Base-by-base conservation (phyloP, 1,284 basidiomycete species). In the Cryptococcus sp. region DNA sequence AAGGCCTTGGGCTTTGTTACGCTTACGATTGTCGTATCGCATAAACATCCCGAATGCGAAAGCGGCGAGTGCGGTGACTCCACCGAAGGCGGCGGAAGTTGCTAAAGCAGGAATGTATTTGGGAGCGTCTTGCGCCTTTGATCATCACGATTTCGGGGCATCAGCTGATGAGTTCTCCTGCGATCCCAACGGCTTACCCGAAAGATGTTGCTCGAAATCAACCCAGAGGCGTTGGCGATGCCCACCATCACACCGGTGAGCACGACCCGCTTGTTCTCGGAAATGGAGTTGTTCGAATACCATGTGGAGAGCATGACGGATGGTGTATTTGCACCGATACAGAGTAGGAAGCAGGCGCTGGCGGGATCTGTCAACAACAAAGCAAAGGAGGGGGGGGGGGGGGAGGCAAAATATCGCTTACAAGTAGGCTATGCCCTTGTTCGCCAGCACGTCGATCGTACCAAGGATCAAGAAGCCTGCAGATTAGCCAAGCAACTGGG, bases 121-220 rank as follows among this genome's bases (percentile, higher is more conserved):
- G 1, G 81, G 82, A 61, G 81, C 82, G 62, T 84, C 83, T 62
- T 59, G 40, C 2, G 57, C 57, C 57, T 59, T 35, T 35, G 30
- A 5, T 35, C 30, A 35, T 35, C 30, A 35, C 30, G 10, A 47
- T 23, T 25, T 19, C 13, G 15, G 13, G 19, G 25, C 5, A 23
- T 57, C 27, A 56, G 54, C 47, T 81, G 64, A n/a, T 80, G 78
- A 52, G 78, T 41, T 27, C 22, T n/a, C 23, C 10, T 16, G 22
- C 17, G 6, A 13, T 10, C 16, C 6, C 20, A 22, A 17, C 45
- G 39, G 30, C 50, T 45, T 42, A 52, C 52, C 23, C 45, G 77
- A 69, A 83, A 84, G 13, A 83, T 80, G 62, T 84, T 84, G 35
- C 81, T 81, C 5, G 82, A 82, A 55, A 84, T 82, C 22, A 84